Base-by-base conservation (phyloP, 495 filamentous ascomycete genomes). In the Neurospora pannonica region DNA sequence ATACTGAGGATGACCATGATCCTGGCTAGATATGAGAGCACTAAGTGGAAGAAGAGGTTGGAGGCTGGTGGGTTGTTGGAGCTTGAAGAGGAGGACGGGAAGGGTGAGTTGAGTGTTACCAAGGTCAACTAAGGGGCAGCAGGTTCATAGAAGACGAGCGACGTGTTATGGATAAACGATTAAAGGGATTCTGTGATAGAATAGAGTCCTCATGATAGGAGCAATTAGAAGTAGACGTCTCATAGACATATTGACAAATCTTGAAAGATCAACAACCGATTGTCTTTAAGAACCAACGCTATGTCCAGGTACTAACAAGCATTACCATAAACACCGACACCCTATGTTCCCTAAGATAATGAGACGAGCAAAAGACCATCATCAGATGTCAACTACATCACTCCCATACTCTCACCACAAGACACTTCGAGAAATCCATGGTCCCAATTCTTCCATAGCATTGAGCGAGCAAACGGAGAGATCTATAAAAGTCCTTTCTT, bases 11-110 rank as follows among this genome's bases (percentile, higher is more conserved):
- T 99, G 86, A 97, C 94, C 0, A 84, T 98, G 73, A 92, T 99
- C 7, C 82, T 96, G 67, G 95, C 93, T 2, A 87, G 92, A 70
- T 92, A 93, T 76, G 95, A 97, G 83, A 93, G 93, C 71, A 87
- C 84, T 10, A 95, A 94, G 83, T 98, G 94, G 95, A 93, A 91
- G 85, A 97, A 92, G 86, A 91, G 88, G 78, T 82, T 98, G 43
- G 89, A 96, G 76, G 84, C 82, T 1, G 87, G 87, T 17, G 88
- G 87, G 0, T 81, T 90, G 71, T 69, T 94, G 10, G 88, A 89
- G 74, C 78, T 88, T 10, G 84, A 86, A 5, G 83, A 81, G 7
- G 72, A 62, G 7, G 74, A 72, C 7, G 70, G 78, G 34, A 78
- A 81, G 39, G 87, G 84, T 1, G 78, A 81, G 24, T 70, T 89